Conservation (phyloP, 768 basidiomycete genomes). For the Podaxis carcinomalis region DNA sequence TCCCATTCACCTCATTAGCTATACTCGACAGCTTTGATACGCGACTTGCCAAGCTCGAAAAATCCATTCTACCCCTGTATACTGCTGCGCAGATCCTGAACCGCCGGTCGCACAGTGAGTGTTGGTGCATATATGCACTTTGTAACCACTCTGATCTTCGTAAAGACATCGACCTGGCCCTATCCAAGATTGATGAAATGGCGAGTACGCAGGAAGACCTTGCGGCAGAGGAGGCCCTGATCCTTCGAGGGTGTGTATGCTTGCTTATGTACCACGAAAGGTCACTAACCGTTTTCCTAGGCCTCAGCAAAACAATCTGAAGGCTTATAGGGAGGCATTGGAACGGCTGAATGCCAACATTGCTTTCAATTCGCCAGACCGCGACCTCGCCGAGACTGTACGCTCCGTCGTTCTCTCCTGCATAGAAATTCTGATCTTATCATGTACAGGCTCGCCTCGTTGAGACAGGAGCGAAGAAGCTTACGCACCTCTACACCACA, state of each 20-base stretch:
- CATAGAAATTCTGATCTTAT: neutral
- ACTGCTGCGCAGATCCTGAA: slow-evolving; percentile 74
- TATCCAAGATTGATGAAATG: slow-evolving; percentile 75
- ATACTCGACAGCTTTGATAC: slow-evolving; percentile 83
- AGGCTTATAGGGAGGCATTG: slow-evolving; percentile 64
- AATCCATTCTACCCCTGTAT: slow-evolving; percentile 82
- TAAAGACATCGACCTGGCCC: slow-evolving; percentile 75
- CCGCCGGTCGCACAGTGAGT: slow-evolving; percentile 65
- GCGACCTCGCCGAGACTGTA: slow-evolving; percentile 53
- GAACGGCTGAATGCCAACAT: slow-evolving; percentile 77
- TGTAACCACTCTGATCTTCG: neutral
- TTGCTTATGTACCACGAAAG: neutral
- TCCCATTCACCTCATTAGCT: slow-evolving; percentile 44
- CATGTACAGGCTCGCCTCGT: slow-evolving; percentile 56
- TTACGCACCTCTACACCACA: slow-evolving; percentile 80
- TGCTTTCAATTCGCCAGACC: slow-evolving; percentile 65
- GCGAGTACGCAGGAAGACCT: slow-evolving; percentile 72
- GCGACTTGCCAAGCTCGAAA: slow-evolving; percentile 77
- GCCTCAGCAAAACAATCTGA: slow-evolving; percentile 66
- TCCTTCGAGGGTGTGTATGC: slow-evolving; percentile 63
- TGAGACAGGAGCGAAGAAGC: slow-evolving; percentile 80
- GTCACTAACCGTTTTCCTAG: slow-evolving; percentile 28
- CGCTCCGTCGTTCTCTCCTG: neutral
- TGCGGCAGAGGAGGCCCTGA: slow-evolving; percentile 73
- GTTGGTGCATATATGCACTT: neutral